Evolutionary conservation across 2,329 filamentous ascomycete species (phyloP).

Genomic region (Colletotrichum scovillei): DNA sequence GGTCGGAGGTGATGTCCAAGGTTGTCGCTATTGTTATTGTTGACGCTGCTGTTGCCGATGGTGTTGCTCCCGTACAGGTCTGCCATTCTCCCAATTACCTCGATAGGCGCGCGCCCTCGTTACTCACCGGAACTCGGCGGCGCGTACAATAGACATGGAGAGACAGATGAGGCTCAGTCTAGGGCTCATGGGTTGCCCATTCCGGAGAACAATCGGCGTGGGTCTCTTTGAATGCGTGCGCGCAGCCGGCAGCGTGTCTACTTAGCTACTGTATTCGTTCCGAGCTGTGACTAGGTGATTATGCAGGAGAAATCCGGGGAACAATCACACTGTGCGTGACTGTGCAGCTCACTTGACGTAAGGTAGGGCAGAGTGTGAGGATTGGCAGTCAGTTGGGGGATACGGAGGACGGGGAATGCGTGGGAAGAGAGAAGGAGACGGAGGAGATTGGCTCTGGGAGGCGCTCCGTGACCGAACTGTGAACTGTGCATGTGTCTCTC

Average conservation of each 20-base stretch:
- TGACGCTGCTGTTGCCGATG: conserved; percentile 6
- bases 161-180: conserved; percentile 27
- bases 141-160: conserved; percentile 25
- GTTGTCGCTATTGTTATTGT: conserved; percentile 26
- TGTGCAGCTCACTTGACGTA: neutral
- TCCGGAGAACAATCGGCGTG: conserved; percentile 33
- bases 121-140: conserved; percentile 32
- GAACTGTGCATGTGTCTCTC: neutral
- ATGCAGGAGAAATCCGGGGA: conserved; percentile 15
- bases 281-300: neutral
- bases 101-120: conserved; percentile 12
- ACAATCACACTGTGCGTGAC: neutral
- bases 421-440: neutral
- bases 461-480: neutral
- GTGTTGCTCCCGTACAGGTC: conserved; percentile 27
- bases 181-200: conserved; percentile 32
- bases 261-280: neutral
- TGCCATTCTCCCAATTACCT: conserved; percentile 29
- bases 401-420: neutral
- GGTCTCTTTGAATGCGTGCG: conserved; percentile 6
- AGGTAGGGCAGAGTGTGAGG: neutral
- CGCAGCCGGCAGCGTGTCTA: neutral
- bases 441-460: neutral
- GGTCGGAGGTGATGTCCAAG: conserved; percentile 33
- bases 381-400: neutral